Evolutionary conservation across 768 basidiomycete genomes (phyloP).

Genomic region (Suillus alpinus): DNA sequence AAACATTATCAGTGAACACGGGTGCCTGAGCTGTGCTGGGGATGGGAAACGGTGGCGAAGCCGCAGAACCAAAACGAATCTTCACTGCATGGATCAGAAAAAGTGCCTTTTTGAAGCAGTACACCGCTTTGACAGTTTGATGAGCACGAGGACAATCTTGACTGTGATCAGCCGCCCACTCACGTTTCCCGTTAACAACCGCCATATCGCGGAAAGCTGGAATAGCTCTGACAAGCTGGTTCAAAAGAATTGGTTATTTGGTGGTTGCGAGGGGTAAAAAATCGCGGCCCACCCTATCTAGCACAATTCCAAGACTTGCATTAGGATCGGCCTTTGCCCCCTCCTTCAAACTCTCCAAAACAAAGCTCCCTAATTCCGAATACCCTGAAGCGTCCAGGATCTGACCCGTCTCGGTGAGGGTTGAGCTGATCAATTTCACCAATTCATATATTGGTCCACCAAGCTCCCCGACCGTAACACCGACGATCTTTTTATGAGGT

Average conservation of each 20-base stretch:
- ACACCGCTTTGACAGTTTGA: constrained; percentile 51
- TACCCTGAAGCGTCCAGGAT: constrained; percentile 61
- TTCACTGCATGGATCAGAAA: constrained; percentile 72
- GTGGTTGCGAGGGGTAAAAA: constrained; percentile 1
- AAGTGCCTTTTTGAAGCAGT: constrained; percentile 88
- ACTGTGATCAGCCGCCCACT: constrained; percentile 16
- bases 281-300: constrained; percentile 53
- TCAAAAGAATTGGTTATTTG: constrained; percentile 1
- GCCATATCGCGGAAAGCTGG: constrained; percentile 84
- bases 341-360: constrained; percentile 64
- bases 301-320: constrained; percentile 51
- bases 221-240: constrained; percentile 68
- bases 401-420: constrained; percentile 71
- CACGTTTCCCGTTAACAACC: constrained; percentile 60
- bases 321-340: constrained; percentile 36
- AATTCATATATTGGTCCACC: constrained; percentile 74
- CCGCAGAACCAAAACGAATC: constrained; percentile 59
- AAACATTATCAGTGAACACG: constrained; percentile 77
- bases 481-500: constrained; percentile 65
- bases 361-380: constrained; percentile 70
- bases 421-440: constrained; percentile 60
- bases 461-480: constrained; percentile 70
- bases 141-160: constrained; percentile 1
- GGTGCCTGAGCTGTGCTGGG: constrained; percentile 60
- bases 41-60: constrained; percentile 56